Conservation (phyloP, 257 asterid species). For the Nicotiana sylvestris region DNA sequence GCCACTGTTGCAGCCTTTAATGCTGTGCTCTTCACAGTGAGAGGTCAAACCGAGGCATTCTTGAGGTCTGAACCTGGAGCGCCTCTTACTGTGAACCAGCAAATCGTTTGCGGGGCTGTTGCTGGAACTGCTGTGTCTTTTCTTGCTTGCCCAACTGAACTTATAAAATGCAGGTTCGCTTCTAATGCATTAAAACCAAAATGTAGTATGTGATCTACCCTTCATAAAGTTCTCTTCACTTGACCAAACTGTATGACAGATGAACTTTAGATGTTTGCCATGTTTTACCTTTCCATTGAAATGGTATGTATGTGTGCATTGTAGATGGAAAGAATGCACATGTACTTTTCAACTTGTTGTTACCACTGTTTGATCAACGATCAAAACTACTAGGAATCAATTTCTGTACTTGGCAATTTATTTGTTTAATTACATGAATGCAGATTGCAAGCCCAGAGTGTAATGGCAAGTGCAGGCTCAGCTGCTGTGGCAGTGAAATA, state of each 20-base stretch:
- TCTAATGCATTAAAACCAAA: neutral
- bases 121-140: slow-evolving; percentile 84
- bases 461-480: slow-evolving; percentile 37
- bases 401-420: neutral
- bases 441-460: slow-evolving; percentile 89
- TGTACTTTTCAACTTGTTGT: neutral
- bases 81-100: slow-evolving; percentile 70
- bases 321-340: neutral
- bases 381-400: neutral
- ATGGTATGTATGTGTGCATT: neutral
- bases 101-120: slow-evolving; percentile 78
- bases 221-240: neutral
- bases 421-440: neutral
- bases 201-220: neutral
- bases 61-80: slow-evolving; percentile 73
- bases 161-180: slow-evolving; percentile 85
- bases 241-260: neutral
- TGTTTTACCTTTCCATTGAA: neutral
- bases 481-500: slow-evolving; percentile 51
- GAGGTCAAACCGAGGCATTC: slow-evolving; percentile 76
- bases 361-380: neutral
- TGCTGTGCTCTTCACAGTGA: slow-evolving; percentile 71
- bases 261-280: neutral
- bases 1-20: slow-evolving; percentile 92
- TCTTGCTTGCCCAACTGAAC: slow-evolving; percentile 88